Percentiles rank a stretch among this genome's conserved stretches.
Conservation (phyloP, 2,329 filamentous ascomycete species). For the Byssochlamys sp. region DNA sequence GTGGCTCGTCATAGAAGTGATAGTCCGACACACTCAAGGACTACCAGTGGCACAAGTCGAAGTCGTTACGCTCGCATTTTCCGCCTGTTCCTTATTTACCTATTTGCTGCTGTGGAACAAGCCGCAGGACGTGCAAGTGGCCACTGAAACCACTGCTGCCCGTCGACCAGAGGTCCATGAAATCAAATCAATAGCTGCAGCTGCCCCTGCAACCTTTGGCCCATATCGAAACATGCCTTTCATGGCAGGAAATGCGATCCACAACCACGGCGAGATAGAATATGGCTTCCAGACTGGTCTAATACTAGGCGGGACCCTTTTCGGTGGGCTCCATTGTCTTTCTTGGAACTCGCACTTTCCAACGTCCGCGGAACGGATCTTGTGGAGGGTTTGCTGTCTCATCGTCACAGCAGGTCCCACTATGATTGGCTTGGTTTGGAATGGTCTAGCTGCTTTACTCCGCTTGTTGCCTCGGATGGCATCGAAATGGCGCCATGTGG, state of each 20-base stretch:
- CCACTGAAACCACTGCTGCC: conserved; percentile 7
- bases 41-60: conserved; percentile 18
- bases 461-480: neutral
- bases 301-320: conserved; percentile 5
- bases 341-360: conserved; percentile 20
- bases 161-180: conserved; percentile 1
- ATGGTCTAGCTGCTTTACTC: neutral
- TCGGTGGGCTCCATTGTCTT: conserved; percentile 12
- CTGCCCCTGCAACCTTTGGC: neutral
- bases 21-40: conserved; percentile 11
- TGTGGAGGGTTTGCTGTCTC: conserved; percentile 10
- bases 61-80: conserved; percentile 14
- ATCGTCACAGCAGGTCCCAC: neutral
- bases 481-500: neutral
- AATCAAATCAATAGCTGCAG: neutral
- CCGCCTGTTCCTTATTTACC: conserved; percentile 10
- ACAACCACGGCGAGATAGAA: neutral
- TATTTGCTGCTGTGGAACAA: conserved; percentile 12
- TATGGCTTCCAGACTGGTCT: neutral
- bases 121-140: conserved; percentile 12
- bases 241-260: neutral
- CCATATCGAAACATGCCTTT: neutral
- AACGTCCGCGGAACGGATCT: conserved; percentile 11
- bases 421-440: neutral
- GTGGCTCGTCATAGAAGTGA: conserved; percentile 15